Evolutionary conservation across 1,284 basidiomycete species (phyloP).

Genomic region (Macrocybe sp.): DNA sequence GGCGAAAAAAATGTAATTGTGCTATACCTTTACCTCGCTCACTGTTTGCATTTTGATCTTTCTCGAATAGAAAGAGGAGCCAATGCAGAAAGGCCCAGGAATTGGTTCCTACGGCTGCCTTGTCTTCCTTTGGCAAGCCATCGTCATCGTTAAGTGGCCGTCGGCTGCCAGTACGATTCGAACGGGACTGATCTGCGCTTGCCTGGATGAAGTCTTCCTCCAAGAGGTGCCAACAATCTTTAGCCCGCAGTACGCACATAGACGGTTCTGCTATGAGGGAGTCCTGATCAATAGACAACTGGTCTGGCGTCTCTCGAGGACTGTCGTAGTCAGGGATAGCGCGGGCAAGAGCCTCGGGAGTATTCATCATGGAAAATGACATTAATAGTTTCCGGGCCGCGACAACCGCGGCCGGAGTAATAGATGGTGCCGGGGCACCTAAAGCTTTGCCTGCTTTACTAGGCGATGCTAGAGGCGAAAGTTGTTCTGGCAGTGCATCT

Average conservation of each 20-base stretch:
- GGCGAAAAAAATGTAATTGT: background rate
- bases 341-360: constrained; percentile 45
- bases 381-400: constrained; percentile 52
- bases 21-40: constrained; percentile 25
- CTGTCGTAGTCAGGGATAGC: constrained; percentile 48
- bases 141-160: constrained; percentile 12
- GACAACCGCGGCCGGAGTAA: constrained; percentile 31
- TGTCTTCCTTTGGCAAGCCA: constrained; percentile 8
- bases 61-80: constrained; percentile 60
- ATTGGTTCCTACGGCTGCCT: constrained; percentile 43
- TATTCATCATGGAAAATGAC: constrained; percentile 52
- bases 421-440: constrained; percentile 13
- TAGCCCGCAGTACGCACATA: constrained; percentile 44
- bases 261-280: constrained; percentile 34
- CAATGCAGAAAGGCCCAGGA: constrained; percentile 66
- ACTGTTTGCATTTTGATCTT: constrained; percentile 43
- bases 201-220: constrained; percentile 46
- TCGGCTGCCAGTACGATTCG: too few species aligned
- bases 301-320: background rate
- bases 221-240: constrained; percentile 58
- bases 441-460: constrained; percentile 44
- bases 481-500: constrained; percentile 17
- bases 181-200: constrained; percentile 18
- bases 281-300: too few species aligned
- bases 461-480: constrained; percentile 36